Percentiles rank a stretch among this genome's conserved stretches.
These are phyloP conservation scores for Trichosporon sp. DNA, from an alignment of 1,284 basidiomycete species.

Conservation along the genomic window DNA sequence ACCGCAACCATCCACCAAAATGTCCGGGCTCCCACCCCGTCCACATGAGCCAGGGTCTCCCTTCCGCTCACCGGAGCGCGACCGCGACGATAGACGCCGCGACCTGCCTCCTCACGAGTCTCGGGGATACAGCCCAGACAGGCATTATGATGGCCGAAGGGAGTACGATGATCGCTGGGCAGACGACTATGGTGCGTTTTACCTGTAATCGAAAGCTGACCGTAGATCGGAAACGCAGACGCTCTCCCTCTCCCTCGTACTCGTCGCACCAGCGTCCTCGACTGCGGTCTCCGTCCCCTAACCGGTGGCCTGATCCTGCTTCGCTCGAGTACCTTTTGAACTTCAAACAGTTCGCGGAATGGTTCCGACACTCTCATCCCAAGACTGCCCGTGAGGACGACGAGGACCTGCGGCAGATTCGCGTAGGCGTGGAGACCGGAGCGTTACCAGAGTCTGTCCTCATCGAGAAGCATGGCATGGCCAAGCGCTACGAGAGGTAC, in stretches of 20 bases:
- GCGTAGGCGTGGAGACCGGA: conserved; percentile 37
- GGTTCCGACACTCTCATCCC: conserved; percentile 80
- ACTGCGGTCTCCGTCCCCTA: conserved; percentile 41
- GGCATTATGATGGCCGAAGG: conserved; percentile 23
- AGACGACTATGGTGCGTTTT: conserved; percentile 45
- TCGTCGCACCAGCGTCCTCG: conserved; percentile 40
- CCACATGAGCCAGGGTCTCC: conserved; percentile 20
- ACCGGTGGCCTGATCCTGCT: conserved; percentile 66
- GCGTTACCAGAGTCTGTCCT: conserved; percentile 49
- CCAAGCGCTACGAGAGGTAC: conserved; percentile 79
- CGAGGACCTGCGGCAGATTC: conserved; percentile 43
- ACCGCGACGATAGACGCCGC: conserved; percentile 15
- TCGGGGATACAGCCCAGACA: conserved; percentile 18
- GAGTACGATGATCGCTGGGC: conserved; percentile 40
- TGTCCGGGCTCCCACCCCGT: conserved; percentile 22
- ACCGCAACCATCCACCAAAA: conserved; percentile 9
- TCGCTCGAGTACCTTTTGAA: conserved; percentile 77
- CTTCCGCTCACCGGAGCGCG: conserved; percentile 25
- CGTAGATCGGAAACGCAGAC: conserved; percentile 70
- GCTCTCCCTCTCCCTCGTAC: conserved; percentile 82
- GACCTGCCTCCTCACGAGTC: conserved; percentile 7
- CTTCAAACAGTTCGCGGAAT: conserved; percentile 83
- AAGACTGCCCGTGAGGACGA: conserved; percentile 63
- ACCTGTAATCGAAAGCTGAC: neutral
- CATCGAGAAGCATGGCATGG: conserved; percentile 68